Evolutionary conservation across 1,139 yeast species (phyloP).

Genomic region (Nakaseomyces kungkrabaensis): DNA sequence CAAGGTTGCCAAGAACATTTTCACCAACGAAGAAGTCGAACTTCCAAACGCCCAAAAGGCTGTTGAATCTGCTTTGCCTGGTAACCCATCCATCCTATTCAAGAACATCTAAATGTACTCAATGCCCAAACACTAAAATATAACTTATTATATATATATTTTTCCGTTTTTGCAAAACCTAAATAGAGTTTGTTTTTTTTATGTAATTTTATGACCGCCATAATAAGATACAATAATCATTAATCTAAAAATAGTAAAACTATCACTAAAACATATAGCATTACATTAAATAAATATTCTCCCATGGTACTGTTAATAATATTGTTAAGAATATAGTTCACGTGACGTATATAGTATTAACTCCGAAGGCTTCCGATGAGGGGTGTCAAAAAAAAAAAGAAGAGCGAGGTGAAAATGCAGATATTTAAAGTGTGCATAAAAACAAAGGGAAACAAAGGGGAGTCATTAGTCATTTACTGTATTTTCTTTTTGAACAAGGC

Average conservation of each 20-base stretch:
- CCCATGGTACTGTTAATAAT: too few relatives aligned
- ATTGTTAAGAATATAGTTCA: too few relatives aligned
- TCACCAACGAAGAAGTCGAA: constrained; percentile 63
- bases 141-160: background rate
- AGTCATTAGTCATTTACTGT: too few relatives aligned
- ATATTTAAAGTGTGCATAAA: too few relatives aligned
- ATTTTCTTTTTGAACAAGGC: too few relatives aligned
- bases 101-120: constrained; percentile 38
- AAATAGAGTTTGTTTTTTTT: background rate
- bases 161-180: background rate
- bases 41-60: constrained; percentile 57
- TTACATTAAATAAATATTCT: too few relatives aligned
- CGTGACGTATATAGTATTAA: too few relatives aligned
- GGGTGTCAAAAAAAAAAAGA: too few relatives aligned
- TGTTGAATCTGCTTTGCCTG: constrained; percentile 81
- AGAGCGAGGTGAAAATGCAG: too few relatives aligned
- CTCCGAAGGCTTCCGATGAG: too few relatives aligned
- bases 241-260: background rate
- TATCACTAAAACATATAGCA: background rate
- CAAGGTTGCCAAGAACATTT: constrained; percentile 49
- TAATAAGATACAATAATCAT: background rate
- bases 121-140: too few relatives aligned
- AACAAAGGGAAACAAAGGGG: too few relatives aligned
- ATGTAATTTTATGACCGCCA: background rate
- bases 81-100: constrained; percentile 79